Base-by-base conservation (phyloP, 345 rosid species). In the Toxicodendron radicans region DNA sequence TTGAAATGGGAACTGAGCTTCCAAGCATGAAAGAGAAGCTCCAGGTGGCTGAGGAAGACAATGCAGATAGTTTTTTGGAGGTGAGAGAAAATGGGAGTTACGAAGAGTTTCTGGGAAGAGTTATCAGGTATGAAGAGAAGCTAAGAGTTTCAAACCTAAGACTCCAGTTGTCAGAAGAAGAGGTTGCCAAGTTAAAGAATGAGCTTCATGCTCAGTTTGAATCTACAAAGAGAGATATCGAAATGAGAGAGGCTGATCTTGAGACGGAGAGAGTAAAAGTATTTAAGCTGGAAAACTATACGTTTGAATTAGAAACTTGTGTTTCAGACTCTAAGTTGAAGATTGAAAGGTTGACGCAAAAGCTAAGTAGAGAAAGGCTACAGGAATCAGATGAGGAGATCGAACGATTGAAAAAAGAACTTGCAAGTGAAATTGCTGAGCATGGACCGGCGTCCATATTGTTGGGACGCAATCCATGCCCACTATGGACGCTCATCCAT, bases 121-220 rank as follows among this genome's bases (percentile, higher is more conserved):
- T 81, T 51, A 51, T 45, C 0, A 76, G 70, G 71, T 79, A 72
- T 49, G 89, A 87, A 79, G 86, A 87, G 52, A 91, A 87, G 73
- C 70, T 93, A 35, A 83, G 61, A 79, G 71, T 56, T 74, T 79
- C 86, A 8, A 87, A 66, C 68, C 76, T 81, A 38, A 85, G 82
- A 61, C 83, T 87, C 64, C 80, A 65, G 72, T 83, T 66, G n/a
- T 84, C 88, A 33, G 91, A 88, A 80, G 88, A 84, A 79, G 96
- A 90, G 83, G 75, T 81, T 49, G 76, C 76, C 49, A 80, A 81
- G 66, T 82, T 87, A 69, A 90, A 79, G 62, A 53, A 45, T 58
- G 91, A 85, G 71, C 79, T 85, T 41, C 74, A 81, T 68, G 80
- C 68, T 80, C 84, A 79, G 80, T 83, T 83, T 58, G 86, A 87